Base-by-base conservation (phyloP, 176 grass and related monocot species). In the Poa pratensis region DNA sequence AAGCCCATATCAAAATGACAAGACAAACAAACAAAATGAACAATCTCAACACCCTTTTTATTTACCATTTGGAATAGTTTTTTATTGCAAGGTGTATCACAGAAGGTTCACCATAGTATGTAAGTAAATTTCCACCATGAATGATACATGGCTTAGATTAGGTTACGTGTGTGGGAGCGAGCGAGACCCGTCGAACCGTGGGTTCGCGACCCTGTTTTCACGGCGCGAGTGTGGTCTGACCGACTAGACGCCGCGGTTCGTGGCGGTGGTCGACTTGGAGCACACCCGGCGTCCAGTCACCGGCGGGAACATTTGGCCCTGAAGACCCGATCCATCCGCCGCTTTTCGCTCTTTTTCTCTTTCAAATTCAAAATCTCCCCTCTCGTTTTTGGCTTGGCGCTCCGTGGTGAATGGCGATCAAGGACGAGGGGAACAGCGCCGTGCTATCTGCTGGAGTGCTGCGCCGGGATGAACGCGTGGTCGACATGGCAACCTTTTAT, bases 371-470 rank as follows among this genome's bases (percentile, higher is more conserved):
- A 28, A 63, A 28, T 6, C 5, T 46, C 1, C 64, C 40, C n/a
- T 22, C 42, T 23, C n/a, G 22, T 16, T 26, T 69, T 73, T 73
- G 24, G 22, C 69, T 73, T 48, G 69, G 69, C 69, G 11, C 20
- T 43, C 68, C 68, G 68, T 45, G 37, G 32, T 32, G 32, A 32
- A 32, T 32, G 40, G 6, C n/a, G n/a, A 49, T 26, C 70, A 9
- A 39, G 66, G 46, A 52, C 26, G 46, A 53, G 24, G 72, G 24
- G 72, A 75, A 52, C 16, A 75, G 46, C 16, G 46, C 16, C 16
- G 27, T 75, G 48, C 73, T 75, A 75, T 75, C 69, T 46, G 69
- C 34, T 46, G 10, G 35, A 75, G 67, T 52, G n/a, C n/a, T n/a
- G n/a, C n/a, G n/a, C 48, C 26, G 26, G 48, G 26, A 6, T 9